These are phyloP conservation scores for Saccharomycopsis sp. DNA, from an alignment of 805 yeast species.

Conservation along the genomic window DNA sequence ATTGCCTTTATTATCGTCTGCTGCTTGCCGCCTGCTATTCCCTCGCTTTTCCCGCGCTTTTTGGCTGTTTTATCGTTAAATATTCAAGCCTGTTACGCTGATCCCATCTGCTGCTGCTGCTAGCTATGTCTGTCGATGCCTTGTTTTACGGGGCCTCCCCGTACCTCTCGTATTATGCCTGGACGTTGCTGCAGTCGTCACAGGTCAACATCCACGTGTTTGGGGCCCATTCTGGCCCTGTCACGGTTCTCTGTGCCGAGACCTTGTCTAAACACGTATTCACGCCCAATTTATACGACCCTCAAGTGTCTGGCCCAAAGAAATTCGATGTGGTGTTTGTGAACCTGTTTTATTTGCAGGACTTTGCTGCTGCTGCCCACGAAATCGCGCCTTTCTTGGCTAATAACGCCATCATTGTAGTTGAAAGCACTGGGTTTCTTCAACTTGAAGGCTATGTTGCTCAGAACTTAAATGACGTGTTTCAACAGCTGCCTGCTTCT, in stretches of 20 bases:
- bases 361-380: slow-evolving; percentile 37
- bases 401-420: slow-evolving; percentile 44
- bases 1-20: background rate
- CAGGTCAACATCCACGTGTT: slow-evolving; percentile 6
- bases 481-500: slow-evolving; percentile 29
- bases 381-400: slow-evolving; percentile 34
- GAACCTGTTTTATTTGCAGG: slow-evolving; percentile 46
- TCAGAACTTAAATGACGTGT: slow-evolving; percentile 34
- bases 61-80: background rate
- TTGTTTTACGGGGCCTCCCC: slow-evolving; percentile 49
- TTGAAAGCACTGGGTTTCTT: slow-evolving; percentile 68
- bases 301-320: background rate
- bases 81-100: background rate
- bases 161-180: slow-evolving; percentile 51
- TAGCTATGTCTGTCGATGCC: slow-evolving; percentile 23
- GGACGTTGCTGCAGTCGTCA: slow-evolving; percentile 35
- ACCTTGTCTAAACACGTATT: slow-evolving; percentile 31
- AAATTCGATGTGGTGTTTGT: slow-evolving; percentile 41
- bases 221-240: background rate
- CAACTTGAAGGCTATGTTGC: slow-evolving; percentile 62
- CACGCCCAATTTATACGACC: slow-evolving; percentile 22
- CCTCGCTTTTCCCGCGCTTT: background rate
- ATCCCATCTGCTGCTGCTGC: too few species aligned
- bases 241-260: slow-evolving; percentile 22
- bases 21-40: background rate